Base-by-base conservation (phyloP, 352 stramenopile genomes). In the Phytophthora cactorum region DNA sequence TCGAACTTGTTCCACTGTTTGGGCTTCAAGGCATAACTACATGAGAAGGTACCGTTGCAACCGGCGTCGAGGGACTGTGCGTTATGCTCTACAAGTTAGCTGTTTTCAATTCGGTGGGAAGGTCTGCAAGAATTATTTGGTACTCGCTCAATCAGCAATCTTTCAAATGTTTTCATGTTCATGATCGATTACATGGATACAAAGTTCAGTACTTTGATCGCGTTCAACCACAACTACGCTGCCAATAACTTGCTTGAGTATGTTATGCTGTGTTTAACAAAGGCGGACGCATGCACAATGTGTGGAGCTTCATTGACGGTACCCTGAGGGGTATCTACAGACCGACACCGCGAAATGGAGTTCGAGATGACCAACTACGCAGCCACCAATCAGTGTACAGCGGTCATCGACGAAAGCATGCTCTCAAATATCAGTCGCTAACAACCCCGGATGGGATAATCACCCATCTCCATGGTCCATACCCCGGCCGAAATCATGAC, bases 371-470 rank as follows among this genome's bases (percentile, higher is more conserved):
- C 34, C 3, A 14, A 14, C 8, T 39, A 2, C 6, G 6, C 2
- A 60, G 39, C 5, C 54, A 70, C 10, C 39, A 59, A 28, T 65
- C 63, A 0, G 49, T 73, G 2, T 71, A 69, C 10, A 79, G 66
- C 27, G 71, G 66, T 10, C 66, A 78, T 39, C 72, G 71, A 34
- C 29, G 66, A 5, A 72, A 78, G 36, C 52, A 74, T 38, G 43
- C 49, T 1, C 53, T 78, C 1, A 70, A 72, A 32, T 78, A 62
- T 7, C 66, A 78, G 32, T 60, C 43, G 1, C 22, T 72, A 17
- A 45, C 55, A 32, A 39, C 59, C 4, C 39, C 70, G 5, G 57
- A 75, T 43, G 66, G 66, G 3, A 32, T 71, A 25, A 70, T 75
- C 28, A 12, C 41, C 11, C n/a, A 47, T 22, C 41, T 47, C 3